A percentile compares a stretch with the other conserved stretches of the same genome.
phyloP scores from a whole-genome alignment of 2,329 filamentous ascomycete genomes.

The Aureobasidium sp. region DNA sequence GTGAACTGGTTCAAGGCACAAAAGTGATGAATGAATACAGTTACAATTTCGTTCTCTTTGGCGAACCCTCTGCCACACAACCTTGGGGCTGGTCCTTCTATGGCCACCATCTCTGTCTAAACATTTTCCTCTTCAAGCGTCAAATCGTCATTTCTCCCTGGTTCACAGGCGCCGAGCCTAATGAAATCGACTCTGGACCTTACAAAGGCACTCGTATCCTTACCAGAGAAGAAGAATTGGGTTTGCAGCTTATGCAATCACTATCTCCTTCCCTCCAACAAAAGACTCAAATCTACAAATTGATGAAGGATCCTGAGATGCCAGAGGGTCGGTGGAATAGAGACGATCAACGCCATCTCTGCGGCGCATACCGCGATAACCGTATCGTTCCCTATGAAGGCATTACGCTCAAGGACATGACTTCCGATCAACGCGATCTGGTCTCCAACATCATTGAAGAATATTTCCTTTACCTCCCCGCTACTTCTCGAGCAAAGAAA shows the following conservation, averaged over 20 bases:
- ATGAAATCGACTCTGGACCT: slow-evolving; percentile 58
- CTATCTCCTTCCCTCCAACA: slow-evolving; percentile 40
- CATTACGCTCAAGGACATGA: slow-evolving; percentile 44
- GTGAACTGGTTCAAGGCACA: slow-evolving; percentile 53
- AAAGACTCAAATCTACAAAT: slow-evolving; percentile 48
- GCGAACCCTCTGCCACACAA: slow-evolving; percentile 44
- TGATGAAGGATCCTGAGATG: slow-evolving; percentile 58
- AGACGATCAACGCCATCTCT: slow-evolving; percentile 69
- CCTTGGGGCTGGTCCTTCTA: slow-evolving; percentile 71
- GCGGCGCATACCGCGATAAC: slow-evolving; percentile 72
- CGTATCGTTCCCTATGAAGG: slow-evolving; percentile 65
- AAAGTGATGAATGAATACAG: slow-evolving; percentile 63
- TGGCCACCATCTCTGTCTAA: slow-evolving; percentile 69
- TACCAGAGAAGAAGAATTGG: slow-evolving; percentile 53
- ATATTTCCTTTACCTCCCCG: slow-evolving; percentile 61
- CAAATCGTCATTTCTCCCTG: slow-evolving; percentile 64
- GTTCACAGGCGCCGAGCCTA: slow-evolving; percentile 75
- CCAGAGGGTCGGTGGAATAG: slow-evolving; percentile 65
- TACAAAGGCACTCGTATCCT: slow-evolving; percentile 58
- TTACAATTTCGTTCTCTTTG: slow-evolving; percentile 69
- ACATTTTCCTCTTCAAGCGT: slow-evolving; percentile 54
- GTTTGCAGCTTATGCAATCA: slow-evolving; percentile 61
- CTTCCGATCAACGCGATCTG: slow-evolving; percentile 40
- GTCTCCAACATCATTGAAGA: slow-evolving; percentile 51
- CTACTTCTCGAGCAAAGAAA: slow-evolving; percentile 43